These are phyloP conservation scores for Trypanosoma avium DNA, from an alignment of 208 protist species.

Conservation along the genomic window DNA sequence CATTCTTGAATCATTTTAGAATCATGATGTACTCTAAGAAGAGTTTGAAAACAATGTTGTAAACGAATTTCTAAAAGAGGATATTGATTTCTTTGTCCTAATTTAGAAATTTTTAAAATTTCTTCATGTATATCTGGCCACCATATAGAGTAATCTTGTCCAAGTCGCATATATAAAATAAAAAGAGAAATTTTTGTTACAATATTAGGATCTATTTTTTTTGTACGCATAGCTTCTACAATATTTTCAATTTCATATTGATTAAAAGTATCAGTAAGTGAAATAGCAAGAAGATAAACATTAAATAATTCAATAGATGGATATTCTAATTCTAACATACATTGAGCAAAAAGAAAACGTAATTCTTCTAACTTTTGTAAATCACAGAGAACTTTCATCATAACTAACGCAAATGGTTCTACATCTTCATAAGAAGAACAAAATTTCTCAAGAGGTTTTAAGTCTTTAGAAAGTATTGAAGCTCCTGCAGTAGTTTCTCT, in stretches of 20 bases:
- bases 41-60: slow-evolving; percentile 82
- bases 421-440: slow-evolving; percentile 59
- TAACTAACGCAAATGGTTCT: slow-evolving; percentile 69
- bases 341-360: slow-evolving; percentile 90
- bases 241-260: slow-evolving; percentile 87
- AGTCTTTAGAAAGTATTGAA: background rate
- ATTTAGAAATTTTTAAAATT: slow-evolving; percentile 31
- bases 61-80: slow-evolving; percentile 70
- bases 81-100: slow-evolving; percentile 27
- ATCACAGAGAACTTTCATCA: slow-evolving; percentile 89
- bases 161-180: slow-evolving; percentile 83
- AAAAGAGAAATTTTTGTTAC: slow-evolving; percentile 83
- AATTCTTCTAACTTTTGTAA: slow-evolving; percentile 81
- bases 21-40: slow-evolving; percentile 77
- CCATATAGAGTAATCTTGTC: slow-evolving; percentile 55
- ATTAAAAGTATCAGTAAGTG: slow-evolving; percentile 85
- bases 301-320: slow-evolving; percentile 83
- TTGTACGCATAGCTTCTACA: slow-evolving; percentile 63
- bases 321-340: slow-evolving; percentile 54
- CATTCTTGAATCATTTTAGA: slow-evolving; percentile 58
- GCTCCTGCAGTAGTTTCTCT: slow-evolving; percentile 1
- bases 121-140: slow-evolving; percentile 67
- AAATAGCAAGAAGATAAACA: slow-evolving; percentile 83
- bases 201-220: slow-evolving; percentile 52
- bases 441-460: slow-evolving; percentile 69